A percentile compares a stretch with the other conserved stretches of the same genome.
Conservation (phyloP, 2,329 filamentous ascomycete genomes). For the Sclerotinia trifoliorum region DNA sequence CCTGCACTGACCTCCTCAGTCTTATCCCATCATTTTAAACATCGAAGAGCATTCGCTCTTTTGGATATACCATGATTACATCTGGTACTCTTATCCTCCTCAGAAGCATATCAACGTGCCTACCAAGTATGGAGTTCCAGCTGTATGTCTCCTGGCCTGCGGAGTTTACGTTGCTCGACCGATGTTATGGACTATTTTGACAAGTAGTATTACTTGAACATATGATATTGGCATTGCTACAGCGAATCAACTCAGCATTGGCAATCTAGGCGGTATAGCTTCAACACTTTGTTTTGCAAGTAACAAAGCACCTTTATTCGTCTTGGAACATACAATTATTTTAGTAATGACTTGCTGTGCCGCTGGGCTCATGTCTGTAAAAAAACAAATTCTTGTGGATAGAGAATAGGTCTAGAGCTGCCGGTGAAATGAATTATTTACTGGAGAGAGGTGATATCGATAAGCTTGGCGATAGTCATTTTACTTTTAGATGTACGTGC, state of each 20-base stretch:
- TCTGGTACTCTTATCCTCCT: not conserved
- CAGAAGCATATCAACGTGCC: not conserved
- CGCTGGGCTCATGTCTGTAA: not conserved
- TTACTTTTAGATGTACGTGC: constrained; percentile 2
- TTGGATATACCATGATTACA: not conserved
- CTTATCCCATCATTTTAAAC: not conserved
- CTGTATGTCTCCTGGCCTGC: not conserved
- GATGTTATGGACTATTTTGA: not conserved
- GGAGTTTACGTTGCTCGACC: not conserved
- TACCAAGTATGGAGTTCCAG: constrained; percentile 4
- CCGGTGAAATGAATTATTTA: not conserved
- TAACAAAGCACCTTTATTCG: not conserved
- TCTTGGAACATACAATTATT: not conserved
- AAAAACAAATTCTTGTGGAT: not conserved
- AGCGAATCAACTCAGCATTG: not conserved
- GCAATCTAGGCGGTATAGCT: not conserved
- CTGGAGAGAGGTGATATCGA: not conserved
- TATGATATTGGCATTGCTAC: not conserved
- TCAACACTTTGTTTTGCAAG: constrained; percentile 11
- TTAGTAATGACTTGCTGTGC: not conserved
- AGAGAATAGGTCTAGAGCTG: constrained; percentile 3
- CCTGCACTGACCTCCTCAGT: not conserved
- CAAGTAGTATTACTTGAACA: not conserved
- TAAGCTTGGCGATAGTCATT: not conserved
- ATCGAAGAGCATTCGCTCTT: too few relatives aligned